Evolutionary conservation across 2,329 filamentous ascomycete genomes (phyloP), one percentile per base, ranked within the genome.

Genomic region (Neofusicoccum sp.): DNA sequence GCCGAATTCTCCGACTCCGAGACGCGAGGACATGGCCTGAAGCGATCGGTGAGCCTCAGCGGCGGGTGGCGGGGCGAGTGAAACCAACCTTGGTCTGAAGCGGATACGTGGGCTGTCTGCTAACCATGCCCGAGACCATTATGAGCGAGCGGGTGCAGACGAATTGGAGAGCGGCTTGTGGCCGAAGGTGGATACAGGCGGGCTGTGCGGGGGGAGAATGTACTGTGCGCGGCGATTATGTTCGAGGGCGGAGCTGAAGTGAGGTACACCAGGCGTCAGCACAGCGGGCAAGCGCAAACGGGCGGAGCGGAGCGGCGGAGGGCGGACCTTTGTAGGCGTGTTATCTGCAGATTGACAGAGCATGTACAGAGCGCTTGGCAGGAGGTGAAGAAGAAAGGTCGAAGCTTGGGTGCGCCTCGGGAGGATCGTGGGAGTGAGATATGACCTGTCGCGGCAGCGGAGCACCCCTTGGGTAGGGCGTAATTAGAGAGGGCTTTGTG

Each of bases 231-330:
- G 47, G 44, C 36, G 45, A 47, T 68, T 68, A 67, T 70, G 65
- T 64, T 60, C 63, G 63, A 63, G 51, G 57, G 51, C 60, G 65
- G 63, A 60, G 59, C 49, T 51, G 59, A 51, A 67, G 68, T 69
- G 65, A 65, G 68, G 67, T 69, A 65, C 64, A 61, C 64, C 62
- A 70, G 69, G 68, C 70, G 71, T 75, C 72, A 75, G 73, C 72
- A 69, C 60, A 57, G 58, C 58, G 26, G 33, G 33, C 24, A 28
- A 5, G 24, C 26, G 44, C 34, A 41, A 34, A 26, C 20, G 36
- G 38, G 47, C 58, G 47, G 47, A 45, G 57, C 44, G 44, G 44
- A 49, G 57, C 44, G 57, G 57, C 57, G 45, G 45, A 45, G 36
- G 58, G 45, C 47, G 38, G 36, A 60, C 58, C 58, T 60, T 60